Evolutionary conservation across 768 basidiomycete genomes (phyloP).

Genomic region (Udeniomyces megalosporus): DNA sequence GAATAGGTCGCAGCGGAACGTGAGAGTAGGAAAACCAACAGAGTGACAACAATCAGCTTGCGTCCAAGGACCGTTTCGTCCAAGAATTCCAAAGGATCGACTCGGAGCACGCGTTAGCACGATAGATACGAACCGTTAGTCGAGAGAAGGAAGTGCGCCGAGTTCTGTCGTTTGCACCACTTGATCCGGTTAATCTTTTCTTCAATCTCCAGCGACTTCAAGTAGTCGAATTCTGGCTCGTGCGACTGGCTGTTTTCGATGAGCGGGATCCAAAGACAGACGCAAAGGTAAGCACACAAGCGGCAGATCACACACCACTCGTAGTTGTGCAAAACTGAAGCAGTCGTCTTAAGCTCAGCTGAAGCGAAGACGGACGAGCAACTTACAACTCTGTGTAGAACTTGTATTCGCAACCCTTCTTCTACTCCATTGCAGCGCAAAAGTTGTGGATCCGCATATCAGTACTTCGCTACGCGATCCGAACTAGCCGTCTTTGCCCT

Average conservation of each 20-base stretch:
- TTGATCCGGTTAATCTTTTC: slow-evolving; percentile 99
- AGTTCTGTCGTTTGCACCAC: slow-evolving; percentile 97
- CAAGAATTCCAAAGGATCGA: background rate
- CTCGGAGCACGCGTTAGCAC: background rate
- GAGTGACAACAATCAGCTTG: background rate
- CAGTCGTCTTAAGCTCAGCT: too few relatives aligned
- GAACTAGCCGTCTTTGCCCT: background rate
- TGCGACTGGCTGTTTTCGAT: slow-evolving; percentile 92
- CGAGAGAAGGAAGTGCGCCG: slow-evolving; percentile 88
- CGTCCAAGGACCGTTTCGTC: background rate
- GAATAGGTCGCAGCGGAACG: too few relatives aligned
- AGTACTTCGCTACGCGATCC: too few relatives aligned
- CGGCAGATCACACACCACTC: too few relatives aligned
- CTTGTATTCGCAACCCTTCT: slow-evolving; percentile 99
- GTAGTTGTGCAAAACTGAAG: too few relatives aligned
- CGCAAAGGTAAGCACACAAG: background rate
- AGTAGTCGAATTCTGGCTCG: slow-evolving; percentile 98
- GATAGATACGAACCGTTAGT: slow-evolving; percentile 61
- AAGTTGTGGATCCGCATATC: too few relatives aligned
- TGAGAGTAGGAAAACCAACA: background rate
- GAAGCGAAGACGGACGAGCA: background rate
- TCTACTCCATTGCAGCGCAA: too few relatives aligned
- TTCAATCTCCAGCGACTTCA: slow-evolving; percentile 98
- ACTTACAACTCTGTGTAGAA: slow-evolving; percentile 72
- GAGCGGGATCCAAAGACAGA: slow-evolving; percentile 9